These are phyloP conservation scores for Fusarium goolgardi DNA, from an alignment of 2,329 filamentous ascomycete species.

Conservation along the genomic window DNA sequence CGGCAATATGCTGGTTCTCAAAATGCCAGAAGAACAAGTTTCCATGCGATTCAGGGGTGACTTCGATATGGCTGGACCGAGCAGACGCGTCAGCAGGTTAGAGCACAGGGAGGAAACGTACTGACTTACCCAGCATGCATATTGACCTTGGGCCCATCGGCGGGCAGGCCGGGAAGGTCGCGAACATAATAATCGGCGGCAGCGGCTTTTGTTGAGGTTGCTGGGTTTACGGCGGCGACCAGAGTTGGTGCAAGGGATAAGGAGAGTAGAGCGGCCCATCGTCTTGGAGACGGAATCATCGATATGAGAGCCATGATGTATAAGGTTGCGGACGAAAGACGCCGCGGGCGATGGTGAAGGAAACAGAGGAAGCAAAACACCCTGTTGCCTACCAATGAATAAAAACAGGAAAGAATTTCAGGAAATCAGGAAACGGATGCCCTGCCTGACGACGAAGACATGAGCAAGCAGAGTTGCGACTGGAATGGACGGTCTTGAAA, in stretches of 20 bases:
- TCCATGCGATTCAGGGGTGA: slow-evolving; percentile 85
- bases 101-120: slow-evolving; percentile 5
- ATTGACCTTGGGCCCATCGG: slow-evolving; percentile 78
- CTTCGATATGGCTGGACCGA: slow-evolving; percentile 82
- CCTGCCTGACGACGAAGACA: slow-evolving; percentile 21
- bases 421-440: slow-evolving; percentile 8
- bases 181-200: slow-evolving; percentile 89
- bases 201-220: slow-evolving; percentile 44
- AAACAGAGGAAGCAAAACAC: slow-evolving; percentile 15
- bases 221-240: slow-evolving; percentile 45
- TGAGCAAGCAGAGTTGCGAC: slow-evolving; percentile 29
- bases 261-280: slow-evolving; percentile 50
- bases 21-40: slow-evolving; percentile 99
- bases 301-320: slow-evolving; percentile 45
- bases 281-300: slow-evolving; percentile 43
- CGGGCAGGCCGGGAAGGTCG: slow-evolving; percentile 84
- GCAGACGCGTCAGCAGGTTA: slow-evolving; percentile 40
- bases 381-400: slow-evolving; percentile 6
- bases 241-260: slow-evolving; percentile 59
- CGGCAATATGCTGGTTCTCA: slow-evolving; percentile 93
- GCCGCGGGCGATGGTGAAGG: slow-evolving; percentile 24
- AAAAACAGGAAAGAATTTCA: slow-evolving; percentile 5
- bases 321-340: slow-evolving; percentile 34
- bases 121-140: slow-evolving; percentile 94
- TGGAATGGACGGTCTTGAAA: slow-evolving; percentile 25